phyloP scores from a whole-genome alignment of 2,329 filamentous ascomycete genomes.

The Orbilia brochopaga region DNA sequence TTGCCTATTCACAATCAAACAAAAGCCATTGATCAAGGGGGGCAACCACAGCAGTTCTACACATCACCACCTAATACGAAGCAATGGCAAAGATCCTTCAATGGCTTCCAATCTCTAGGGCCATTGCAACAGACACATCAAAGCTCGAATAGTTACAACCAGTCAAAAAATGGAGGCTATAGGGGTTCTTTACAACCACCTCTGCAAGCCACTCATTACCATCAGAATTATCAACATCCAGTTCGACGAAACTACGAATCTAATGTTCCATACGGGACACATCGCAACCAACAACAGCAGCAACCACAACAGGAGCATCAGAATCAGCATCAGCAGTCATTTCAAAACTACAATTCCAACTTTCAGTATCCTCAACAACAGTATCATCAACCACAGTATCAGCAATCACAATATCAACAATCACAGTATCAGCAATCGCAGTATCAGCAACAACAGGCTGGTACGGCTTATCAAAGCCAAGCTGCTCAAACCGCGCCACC shows the following conservation, averaged over 20 bases:
- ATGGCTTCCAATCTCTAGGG: neutral
- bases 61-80: neutral
- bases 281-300: slow-evolving; percentile 9
- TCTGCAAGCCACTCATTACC: neutral
- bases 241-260: slow-evolving; percentile 10
- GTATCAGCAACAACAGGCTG: slow-evolving; percentile 7
- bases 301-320: no score
- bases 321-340: no score
- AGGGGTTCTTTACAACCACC: slow-evolving; percentile 3
- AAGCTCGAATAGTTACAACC: slow-evolving; percentile 3
- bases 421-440: slow-evolving; percentile 16
- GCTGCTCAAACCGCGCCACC: slow-evolving; percentile 27
- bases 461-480: neutral
- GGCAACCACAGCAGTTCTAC: slow-evolving; percentile 20
- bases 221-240: slow-evolving; percentile 15
- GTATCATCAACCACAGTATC: no score
- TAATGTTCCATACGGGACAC: neutral
- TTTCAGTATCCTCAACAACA: slow-evolving; percentile 20
- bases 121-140: slow-evolving; percentile 8
- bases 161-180: slow-evolving; percentile 4
- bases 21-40: neutral
- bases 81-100: slow-evolving; percentile 9
- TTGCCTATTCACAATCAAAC: slow-evolving; percentile 3
- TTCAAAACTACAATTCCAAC: slow-evolving; percentile 10
- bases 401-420: slow-evolving; percentile 4